A percentile compares a stretch with the other conserved stretches of the same genome.
These are phyloP conservation scores for Zygosaccharomyces lentus DNA, from an alignment of 805 yeast genomes.

Conservation along the genomic window DNA sequence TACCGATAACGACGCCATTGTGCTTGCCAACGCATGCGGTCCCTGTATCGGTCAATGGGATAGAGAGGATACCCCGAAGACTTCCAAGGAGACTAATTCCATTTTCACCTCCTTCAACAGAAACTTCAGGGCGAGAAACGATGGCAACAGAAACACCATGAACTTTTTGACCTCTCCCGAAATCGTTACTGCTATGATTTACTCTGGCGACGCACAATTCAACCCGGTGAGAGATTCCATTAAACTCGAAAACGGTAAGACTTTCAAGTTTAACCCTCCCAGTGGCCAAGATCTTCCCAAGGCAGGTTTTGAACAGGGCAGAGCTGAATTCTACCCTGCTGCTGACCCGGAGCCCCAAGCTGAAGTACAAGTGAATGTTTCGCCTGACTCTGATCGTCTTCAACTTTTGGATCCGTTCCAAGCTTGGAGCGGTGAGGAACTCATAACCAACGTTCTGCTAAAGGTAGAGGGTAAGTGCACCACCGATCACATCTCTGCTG, in stretches of 20 bases:
- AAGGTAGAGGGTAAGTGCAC: slow-evolving; percentile 98
- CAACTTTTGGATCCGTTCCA: slow-evolving; percentile 86
- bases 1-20: slow-evolving; percentile 83
- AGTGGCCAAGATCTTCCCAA: slow-evolving; percentile 80
- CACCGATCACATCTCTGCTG: slow-evolving; percentile 97
- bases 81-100: slow-evolving; percentile 68
- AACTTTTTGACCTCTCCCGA: slow-evolving; percentile 99
- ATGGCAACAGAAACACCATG: slow-evolving; percentile 96
- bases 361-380: slow-evolving; percentile 58
- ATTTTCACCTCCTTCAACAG: slow-evolving; percentile 97
- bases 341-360: slow-evolving; percentile 61
- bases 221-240: slow-evolving; percentile 89
- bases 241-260: slow-evolving; percentile 60
- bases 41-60: slow-evolving; percentile 99
- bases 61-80: slow-evolving; percentile 69
- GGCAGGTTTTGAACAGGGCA: slow-evolving; percentile 71
- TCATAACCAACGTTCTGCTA: slow-evolving; percentile 67
- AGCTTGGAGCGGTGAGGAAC: slow-evolving; percentile 83
- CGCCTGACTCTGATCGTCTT: slow-evolving; percentile 86
- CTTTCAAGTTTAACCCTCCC: slow-evolving; percentile 76
- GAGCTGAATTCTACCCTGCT: slow-evolving; percentile 70
- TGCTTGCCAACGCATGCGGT: slow-evolving; percentile 97
- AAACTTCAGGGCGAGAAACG: slow-evolving; percentile 96
- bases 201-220: slow-evolving; percentile 87
- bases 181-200: slow-evolving; percentile 93